Evolutionary conservation across 2,329 filamentous ascomycete species (phyloP).

Genomic region (Aspergillus fumigatiaffinis): DNA sequence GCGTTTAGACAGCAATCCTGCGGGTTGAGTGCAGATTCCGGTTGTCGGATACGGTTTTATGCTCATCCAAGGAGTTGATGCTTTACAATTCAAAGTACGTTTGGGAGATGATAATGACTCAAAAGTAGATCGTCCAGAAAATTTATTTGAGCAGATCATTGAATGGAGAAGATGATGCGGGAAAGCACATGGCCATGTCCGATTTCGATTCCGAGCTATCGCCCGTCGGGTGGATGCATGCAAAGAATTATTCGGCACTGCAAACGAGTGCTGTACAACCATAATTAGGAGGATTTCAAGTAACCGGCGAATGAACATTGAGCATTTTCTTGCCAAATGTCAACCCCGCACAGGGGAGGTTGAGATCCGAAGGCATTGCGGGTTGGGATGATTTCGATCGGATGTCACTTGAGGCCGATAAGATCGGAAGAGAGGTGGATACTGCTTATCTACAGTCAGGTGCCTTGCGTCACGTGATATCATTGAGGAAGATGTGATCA

Average conservation of each 20-base stretch:
- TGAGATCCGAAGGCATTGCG: conserved; percentile 5
- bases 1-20: background rate
- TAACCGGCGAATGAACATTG: background rate
- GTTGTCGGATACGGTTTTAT: background rate
- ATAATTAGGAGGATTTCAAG: background rate
- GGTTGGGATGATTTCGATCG: conserved; percentile 6
- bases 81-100: background rate
- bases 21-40: background rate
- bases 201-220: conserved; percentile 12
- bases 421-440: conserved; percentile 14
- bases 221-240: conserved; percentile 12
- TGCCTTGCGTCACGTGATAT: background rate
- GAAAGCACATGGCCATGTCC: background rate
- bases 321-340: background rate
- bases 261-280: background rate
- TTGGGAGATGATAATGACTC: background rate
- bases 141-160: background rate
- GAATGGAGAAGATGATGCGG: background rate
- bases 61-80: background rate
- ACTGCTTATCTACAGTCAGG: background rate
- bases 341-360: conserved; percentile 5
- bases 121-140: background rate
- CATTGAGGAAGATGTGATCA: background rate
- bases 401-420: conserved; percentile 12
- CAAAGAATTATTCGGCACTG: background rate